phyloP scores from a whole-genome alignment of 1,139 yeast species.

The Candida sojae region DNA sequence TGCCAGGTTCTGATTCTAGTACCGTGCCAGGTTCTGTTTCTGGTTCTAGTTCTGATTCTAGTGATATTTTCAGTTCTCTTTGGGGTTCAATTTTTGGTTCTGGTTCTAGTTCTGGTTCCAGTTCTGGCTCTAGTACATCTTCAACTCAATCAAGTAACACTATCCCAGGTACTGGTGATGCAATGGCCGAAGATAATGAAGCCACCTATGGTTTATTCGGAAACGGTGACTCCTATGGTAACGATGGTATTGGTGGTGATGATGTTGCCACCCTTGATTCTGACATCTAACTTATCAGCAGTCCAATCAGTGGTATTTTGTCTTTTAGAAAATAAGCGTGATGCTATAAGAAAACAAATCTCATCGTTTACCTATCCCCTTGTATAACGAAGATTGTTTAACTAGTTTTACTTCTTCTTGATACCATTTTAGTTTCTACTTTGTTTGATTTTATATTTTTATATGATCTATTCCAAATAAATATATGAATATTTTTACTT shows the following conservation, averaged over 20 bases:
- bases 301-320: too few species aligned
- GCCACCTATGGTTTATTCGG: neutral
- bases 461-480: neutral
- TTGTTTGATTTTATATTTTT: neutral
- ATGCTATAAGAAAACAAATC: neutral
- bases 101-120: neutral
- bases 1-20: neutral
- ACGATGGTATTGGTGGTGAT: too few species aligned
- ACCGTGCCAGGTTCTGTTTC: neutral
- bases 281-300: too few species aligned
- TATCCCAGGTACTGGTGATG: conserved; percentile 1
- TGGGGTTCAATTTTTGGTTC: neutral
- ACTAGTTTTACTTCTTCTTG: neutral
- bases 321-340: neutral
- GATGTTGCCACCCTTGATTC: too few species aligned
- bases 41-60: neutral
- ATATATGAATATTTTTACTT: neutral
- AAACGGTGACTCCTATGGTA: too few species aligned
- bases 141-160: neutral
- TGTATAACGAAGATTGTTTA: neutral
- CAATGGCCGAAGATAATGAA: neutral
- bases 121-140: neutral
- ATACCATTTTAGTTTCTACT: neutral
- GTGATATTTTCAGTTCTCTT: neutral
- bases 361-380: neutral